phyloP scores from a whole-genome alignment of 225 moss, liverwort and hornwort species.

The Bryoerythrophyllum caledonicum region DNA sequence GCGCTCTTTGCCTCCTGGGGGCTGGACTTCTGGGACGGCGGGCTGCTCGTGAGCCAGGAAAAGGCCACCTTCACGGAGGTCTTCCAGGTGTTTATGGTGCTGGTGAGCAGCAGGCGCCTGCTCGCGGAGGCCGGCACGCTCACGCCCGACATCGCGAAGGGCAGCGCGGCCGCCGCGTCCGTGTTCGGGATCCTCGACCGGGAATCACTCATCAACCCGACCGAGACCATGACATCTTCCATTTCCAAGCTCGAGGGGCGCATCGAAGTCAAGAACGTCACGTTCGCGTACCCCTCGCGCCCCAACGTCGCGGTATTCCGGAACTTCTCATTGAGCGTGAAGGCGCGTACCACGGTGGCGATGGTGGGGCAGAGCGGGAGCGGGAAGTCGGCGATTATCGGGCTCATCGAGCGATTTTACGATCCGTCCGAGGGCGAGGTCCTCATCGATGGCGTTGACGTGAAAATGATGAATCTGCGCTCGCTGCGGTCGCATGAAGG shows the following conservation, averaged over 20 bases:
- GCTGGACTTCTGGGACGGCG: slow-evolving; percentile 85
- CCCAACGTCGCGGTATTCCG: slow-evolving; percentile 36
- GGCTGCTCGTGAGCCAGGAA: slow-evolving; percentile 40
- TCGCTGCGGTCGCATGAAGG: slow-evolving; percentile 50
- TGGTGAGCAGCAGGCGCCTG: slow-evolving; percentile 75
- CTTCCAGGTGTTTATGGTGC: slow-evolving; percentile 77
- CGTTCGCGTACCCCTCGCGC: slow-evolving; percentile 48
- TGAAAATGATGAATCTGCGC: slow-evolving; percentile 40
- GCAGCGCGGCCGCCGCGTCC: slow-evolving; percentile 68
- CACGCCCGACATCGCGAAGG: slow-evolving; percentile 85
- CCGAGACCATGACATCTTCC: not conserved
- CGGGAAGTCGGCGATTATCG: slow-evolving; percentile 62
- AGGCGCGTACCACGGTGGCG: slow-evolving; percentile 47
- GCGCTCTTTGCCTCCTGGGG: slow-evolving; percentile 70
- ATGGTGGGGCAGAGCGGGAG: slow-evolving; percentile 73
- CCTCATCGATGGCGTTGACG: slow-evolving; percentile 49
- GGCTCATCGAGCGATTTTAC: slow-evolving; percentile 68
- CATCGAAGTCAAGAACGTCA: slow-evolving; percentile 40
- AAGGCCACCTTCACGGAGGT: slow-evolving; percentile 52
- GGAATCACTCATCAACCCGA: slow-evolving; percentile 35
- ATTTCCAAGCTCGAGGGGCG: slow-evolving; percentile 23
- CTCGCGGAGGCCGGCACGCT: slow-evolving; percentile 83
- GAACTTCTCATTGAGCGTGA: slow-evolving; percentile 39
- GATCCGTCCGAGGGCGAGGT: slow-evolving; percentile 50
- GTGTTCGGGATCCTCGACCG: slow-evolving; percentile 72